These are phyloP conservation scores for Lactifluus volemus DNA, from an alignment of 768 basidiomycete species.

Conservation along the genomic window DNA sequence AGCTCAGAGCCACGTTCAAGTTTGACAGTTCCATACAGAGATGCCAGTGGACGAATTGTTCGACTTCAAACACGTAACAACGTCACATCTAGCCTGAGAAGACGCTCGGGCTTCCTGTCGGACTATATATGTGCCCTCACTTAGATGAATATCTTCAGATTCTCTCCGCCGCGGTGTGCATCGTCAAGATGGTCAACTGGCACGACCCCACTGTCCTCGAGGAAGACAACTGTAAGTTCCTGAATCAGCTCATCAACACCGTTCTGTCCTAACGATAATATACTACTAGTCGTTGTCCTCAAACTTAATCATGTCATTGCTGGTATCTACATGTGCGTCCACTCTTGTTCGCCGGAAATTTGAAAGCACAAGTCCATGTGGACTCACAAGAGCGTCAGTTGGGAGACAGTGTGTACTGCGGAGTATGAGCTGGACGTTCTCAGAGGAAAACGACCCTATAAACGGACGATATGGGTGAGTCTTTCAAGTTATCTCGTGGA, in stretches of 20 bases:
- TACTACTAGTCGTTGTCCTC: not conserved
- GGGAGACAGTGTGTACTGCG: not conserved
- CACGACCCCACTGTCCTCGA: not conserved
- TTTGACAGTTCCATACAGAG: no score
- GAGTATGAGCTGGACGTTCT: not conserved
- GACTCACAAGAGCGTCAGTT: not conserved
- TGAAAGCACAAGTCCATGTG: not conserved
- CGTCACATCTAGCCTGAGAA: no score
- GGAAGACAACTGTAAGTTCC: not conserved
- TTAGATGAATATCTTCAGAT: not conserved
- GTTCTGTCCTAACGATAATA: not conserved
- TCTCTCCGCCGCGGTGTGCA: no score
- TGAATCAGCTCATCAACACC: not conserved
- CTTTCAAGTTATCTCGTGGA: not conserved
- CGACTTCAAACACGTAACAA: no score
- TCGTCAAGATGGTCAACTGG: constrained; percentile 9
- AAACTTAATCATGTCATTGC: not conserved
- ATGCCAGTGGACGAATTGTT: no score
- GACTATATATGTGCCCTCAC: no score
- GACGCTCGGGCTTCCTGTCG: no score
- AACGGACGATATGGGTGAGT: constrained; percentile 7
- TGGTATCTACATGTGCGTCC: not conserved
- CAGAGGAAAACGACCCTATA: constrained; percentile 6
- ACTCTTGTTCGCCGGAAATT: not conserved
- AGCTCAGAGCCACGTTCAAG: no score